Base-by-base conservation (phyloP, 345 rosid species). In the Isatis tinctoria region DNA sequence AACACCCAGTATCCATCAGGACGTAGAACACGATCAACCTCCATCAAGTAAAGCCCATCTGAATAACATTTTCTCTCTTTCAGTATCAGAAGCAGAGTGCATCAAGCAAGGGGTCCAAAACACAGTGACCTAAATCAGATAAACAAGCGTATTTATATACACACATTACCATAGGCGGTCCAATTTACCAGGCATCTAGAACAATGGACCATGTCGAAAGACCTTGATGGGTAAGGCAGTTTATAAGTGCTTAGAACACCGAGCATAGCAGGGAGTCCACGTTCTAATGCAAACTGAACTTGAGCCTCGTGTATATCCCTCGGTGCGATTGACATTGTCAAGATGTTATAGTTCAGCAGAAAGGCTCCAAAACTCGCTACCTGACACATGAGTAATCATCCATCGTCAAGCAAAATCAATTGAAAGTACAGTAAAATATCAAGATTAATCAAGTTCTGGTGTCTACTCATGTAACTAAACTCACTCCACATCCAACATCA, bases 241-340 rank as follows among this genome's bases (percentile, higher is more conserved):
- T 84, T 78, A 66, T 85, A 73, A 48, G 85, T 79, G 81, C 87
- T 81, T 32, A 90, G 75, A 20, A 90, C 67, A 43, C 96, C 88
- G 12, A 90, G 77, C 88, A 88, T 82, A 12, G 87, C 87, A 6
- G 91, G 96, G 59, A 90, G 70, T 74, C 91, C 93, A 74, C 93
- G 85, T 72, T 90, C 96, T 70, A 87, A 48, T 33, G 93, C 91
- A 45, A 90, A 80, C 72, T 86, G 90, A 60, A 90, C 85, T 76
- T 90, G 96, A 58, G 93, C 90, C 80, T 90, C 88, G 30, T 90
- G 94, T 69, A 80, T 53, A 69, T 90, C 97, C 69, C 84, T 80
- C 4, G 97, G 94, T 8, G 97, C 97, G 51, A 90, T 49, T n/a
- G 94, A 90, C 87, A 90, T 80, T 59, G 92, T 85, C 76, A 88